These are phyloP conservation scores for Lizonia empirigonia DNA, from an alignment of 2,329 filamentous ascomycete species.

Conservation along the genomic window DNA sequence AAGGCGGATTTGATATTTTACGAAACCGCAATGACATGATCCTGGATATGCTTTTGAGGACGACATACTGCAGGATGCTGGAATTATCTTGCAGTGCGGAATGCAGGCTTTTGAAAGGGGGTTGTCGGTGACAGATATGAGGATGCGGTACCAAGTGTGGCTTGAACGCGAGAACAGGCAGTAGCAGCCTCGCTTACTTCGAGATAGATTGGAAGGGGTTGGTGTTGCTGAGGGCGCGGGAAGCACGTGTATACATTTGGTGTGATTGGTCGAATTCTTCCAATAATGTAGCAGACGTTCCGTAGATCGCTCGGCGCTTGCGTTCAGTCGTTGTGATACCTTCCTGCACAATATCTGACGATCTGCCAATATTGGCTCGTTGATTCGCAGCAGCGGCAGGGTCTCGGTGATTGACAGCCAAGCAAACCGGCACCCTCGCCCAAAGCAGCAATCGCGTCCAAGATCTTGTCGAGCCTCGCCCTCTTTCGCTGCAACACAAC, in stretches of 20 bases:
- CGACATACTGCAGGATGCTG: constrained; percentile 23
- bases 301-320: too few species aligned
- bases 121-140: not conserved
- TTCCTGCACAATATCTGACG: not conserved
- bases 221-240: too few species aligned
- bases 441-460: constrained; percentile 9
- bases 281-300: too few species aligned
- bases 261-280: too few species aligned
- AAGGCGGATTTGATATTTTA: constrained; percentile 53
- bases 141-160: not conserved
- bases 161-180: constrained; percentile 1
- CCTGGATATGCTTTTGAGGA: constrained; percentile 40
- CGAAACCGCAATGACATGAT: constrained; percentile 56
- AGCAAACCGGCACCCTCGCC: constrained; percentile 2
- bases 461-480: not conserved
- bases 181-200: constrained; percentile 6
- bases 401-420: not conserved
- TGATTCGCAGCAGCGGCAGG: not conserved
- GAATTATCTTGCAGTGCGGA: not conserved
- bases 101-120: not conserved
- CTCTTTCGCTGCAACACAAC: constrained; percentile 7
- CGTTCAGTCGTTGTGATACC: not conserved
- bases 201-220: too few species aligned
- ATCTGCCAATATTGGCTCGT: not conserved
- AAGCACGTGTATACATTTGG: too few species aligned